These are phyloP conservation scores for Triticum monococcum DNA, from an alignment of 176 grass and related monocot genomes.

Conservation along the genomic window DNA sequence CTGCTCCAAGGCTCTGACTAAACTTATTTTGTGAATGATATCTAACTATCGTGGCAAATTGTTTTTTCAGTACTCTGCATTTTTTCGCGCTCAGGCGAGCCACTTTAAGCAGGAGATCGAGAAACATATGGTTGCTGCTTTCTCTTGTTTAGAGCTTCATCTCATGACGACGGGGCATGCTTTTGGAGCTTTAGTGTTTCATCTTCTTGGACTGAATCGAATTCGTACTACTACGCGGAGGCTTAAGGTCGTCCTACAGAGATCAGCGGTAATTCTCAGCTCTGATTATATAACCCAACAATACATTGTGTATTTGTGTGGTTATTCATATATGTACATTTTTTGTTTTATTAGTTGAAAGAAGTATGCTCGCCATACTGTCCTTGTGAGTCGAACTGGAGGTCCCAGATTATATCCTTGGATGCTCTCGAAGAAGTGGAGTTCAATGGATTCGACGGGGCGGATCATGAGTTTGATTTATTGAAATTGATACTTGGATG, in stretches of 20 bases:
- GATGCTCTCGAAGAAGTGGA: background rate
- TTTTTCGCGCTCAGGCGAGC: background rate
- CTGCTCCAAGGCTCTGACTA: background rate
- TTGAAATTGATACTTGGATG: background rate
- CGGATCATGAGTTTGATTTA: background rate
- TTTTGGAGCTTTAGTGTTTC: background rate
- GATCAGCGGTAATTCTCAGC: background rate
- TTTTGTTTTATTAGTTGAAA: background rate
- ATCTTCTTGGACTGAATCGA: background rate
- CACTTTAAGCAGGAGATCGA: background rate
- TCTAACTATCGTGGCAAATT: background rate
- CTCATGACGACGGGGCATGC: background rate
- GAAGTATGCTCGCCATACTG: background rate
- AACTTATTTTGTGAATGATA: background rate
- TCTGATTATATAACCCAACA: background rate
- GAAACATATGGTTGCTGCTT: background rate
- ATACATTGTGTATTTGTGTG: background rate
- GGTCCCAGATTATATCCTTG: background rate
- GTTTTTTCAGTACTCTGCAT: background rate
- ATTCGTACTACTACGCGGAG: background rate
- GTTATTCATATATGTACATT: background rate
- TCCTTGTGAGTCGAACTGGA: background rate
- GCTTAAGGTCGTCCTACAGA: background rate
- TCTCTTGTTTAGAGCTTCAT: background rate
- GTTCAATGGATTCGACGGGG: background rate